Conservation (phyloP, 805 yeast species). For the Spathaspora arborariae region DNA sequence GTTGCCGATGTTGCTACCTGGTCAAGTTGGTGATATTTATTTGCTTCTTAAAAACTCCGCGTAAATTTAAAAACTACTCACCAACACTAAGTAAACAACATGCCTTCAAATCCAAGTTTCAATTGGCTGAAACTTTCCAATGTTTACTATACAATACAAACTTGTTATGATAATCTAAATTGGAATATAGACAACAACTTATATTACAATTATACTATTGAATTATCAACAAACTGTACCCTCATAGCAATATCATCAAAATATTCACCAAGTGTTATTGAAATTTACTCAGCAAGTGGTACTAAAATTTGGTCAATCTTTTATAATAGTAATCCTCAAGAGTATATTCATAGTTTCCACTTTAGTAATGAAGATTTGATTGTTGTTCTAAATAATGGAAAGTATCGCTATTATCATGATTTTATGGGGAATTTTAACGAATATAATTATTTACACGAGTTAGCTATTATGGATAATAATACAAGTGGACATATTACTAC, state of each 20-base stretch:
- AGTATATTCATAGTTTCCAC: conserved; percentile 49
- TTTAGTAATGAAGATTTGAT: conserved; percentile 52
- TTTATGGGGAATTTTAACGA: conserved; percentile 66
- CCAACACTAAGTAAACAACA: neutral
- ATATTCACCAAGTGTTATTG: conserved; percentile 32
- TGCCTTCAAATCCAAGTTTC: conserved; percentile 39
- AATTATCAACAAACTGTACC: conserved; percentile 51
- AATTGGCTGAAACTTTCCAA: conserved; percentile 79
- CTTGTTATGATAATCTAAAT: conserved; percentile 45
- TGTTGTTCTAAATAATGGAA: conserved; percentile 51
- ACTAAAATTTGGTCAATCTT: conserved; percentile 32
- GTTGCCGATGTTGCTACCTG: neutral
- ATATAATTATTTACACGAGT: conserved; percentile 23
- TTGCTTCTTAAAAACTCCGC: neutral
- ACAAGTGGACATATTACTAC: too few relatives aligned
- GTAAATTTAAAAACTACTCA: neutral
- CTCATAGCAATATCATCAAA: conserved; percentile 49
- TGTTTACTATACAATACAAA: conserved; percentile 61
- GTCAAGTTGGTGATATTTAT: neutral
- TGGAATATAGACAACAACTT: conserved; percentile 46
- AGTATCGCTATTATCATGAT: conserved; percentile 56
- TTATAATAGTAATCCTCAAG: conserved; percentile 42
- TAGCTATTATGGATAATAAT: conserved; percentile 15
- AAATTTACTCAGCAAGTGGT: conserved; percentile 34
- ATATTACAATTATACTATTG: conserved; percentile 38